Conservation (phyloP, 805 yeast genomes). For the Candida rishiriensis region DNA sequence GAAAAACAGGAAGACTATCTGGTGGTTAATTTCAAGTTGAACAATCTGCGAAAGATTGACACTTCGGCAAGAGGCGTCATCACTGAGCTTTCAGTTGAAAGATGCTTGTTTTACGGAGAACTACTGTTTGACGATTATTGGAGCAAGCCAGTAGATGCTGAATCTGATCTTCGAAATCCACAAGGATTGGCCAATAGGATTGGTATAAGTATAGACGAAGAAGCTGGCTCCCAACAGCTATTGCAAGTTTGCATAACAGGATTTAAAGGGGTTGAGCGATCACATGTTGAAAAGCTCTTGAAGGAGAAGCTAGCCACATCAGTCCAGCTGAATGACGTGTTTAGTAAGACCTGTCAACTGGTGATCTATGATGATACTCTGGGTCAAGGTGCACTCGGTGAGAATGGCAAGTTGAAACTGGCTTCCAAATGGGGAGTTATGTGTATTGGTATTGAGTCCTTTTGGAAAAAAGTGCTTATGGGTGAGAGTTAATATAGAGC, state of each 20-base stretch:
- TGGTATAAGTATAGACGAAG: no score
- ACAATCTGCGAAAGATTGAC: background rate
- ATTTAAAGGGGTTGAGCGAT: constrained; percentile 27
- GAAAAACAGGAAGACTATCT: constrained; percentile 7
- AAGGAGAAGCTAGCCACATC: constrained; percentile 41
- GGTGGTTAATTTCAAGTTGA: constrained; percentile 17
- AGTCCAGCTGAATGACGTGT: constrained; percentile 44
- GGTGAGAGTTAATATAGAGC: no score
- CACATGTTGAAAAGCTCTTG: constrained; percentile 44
- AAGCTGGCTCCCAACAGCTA: background rate
- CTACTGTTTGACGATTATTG: constrained; percentile 19
- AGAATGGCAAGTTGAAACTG: constrained; percentile 20
- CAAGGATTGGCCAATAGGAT: background rate
- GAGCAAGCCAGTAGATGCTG: constrained; percentile 18
- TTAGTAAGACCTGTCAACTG: constrained; percentile 49
- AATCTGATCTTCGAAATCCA: background rate
- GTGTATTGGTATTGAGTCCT: constrained; percentile 9
- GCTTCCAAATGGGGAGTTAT: constrained; percentile 22
- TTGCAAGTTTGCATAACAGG: constrained; percentile 26
- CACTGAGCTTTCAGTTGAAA: constrained; percentile 28
- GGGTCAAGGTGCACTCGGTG: constrained; percentile 7
- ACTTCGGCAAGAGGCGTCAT: constrained; percentile 3
- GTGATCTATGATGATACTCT: constrained; percentile 41
- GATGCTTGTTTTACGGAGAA: constrained; percentile 22
- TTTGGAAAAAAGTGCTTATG: constrained; percentile 3